Percentiles rank a stretch among this genome's conserved stretches.
These are phyloP conservation scores for Cladosporium oxysporum DNA, from an alignment of 2,329 filamentous ascomycete genomes.

Conservation along the genomic window DNA sequence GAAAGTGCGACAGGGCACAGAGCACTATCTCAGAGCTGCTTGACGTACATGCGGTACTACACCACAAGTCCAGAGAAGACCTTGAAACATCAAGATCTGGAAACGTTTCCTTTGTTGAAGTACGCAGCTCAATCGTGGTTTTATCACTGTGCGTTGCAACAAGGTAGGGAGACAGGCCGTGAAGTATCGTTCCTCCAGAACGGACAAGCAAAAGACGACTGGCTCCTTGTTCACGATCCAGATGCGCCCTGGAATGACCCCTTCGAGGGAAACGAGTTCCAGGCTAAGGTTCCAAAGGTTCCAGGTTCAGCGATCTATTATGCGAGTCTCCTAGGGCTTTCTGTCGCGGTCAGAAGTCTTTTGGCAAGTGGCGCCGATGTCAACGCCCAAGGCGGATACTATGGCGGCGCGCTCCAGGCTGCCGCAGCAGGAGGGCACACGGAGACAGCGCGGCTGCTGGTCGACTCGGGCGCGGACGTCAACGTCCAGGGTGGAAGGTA, in stretches of 20 bases:
- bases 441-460: not conserved
- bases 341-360: conserved; percentile 15
- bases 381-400: conserved; percentile 17
- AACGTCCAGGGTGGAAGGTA: conserved; percentile 16
- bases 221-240: conserved; percentile 20
- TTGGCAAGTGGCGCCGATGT: conserved; percentile 16
- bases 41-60: conserved; percentile 23
- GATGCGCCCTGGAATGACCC: not conserved
- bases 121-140: conserved; percentile 25
- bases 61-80: conserved; percentile 20
- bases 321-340: conserved; percentile 14
- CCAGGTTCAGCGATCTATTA: conserved; percentile 14
- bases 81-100: conserved; percentile 19
- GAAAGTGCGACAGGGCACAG: conserved; percentile 19
- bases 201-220: conserved; percentile 16
- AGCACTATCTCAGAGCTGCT: conserved; percentile 25
- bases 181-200: conserved; percentile 20
- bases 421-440: conserved; percentile 16
- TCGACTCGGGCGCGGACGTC: conserved; percentile 2
- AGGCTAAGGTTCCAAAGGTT: not conserved
- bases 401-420: conserved; percentile 22
- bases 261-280: not conserved
- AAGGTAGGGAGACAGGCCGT: conserved; percentile 1
- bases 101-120: conserved; percentile 23
- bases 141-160: conserved; percentile 22